Percentiles rank a stretch among this genome's conserved stretches.
Conservation (phyloP, 306 rosid species). For the Astragalus membranaceus region DNA sequence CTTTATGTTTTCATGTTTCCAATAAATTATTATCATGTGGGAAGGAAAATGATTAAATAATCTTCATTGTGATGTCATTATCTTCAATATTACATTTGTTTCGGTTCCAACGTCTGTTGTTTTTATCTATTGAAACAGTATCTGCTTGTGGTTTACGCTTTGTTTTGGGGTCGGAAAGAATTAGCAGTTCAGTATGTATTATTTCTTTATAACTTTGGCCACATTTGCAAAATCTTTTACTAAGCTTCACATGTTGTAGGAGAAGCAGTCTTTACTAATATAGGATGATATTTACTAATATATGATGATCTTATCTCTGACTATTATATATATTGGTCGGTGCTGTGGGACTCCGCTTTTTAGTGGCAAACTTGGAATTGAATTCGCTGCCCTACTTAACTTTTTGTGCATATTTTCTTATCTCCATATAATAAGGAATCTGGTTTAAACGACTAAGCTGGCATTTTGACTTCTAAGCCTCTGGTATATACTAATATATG, state of each 20-base stretch:
- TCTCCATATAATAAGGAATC: conserved; percentile 29
- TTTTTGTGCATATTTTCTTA: not conserved
- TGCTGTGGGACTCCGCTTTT: not conserved
- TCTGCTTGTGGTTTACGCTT: not conserved
- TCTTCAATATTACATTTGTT: conserved; percentile 3
- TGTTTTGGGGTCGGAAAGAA: not conserved
- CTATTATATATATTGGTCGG: conserved; percentile 22
- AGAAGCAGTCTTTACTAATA: no score
- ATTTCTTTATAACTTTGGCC: not conserved
- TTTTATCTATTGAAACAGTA: not conserved
- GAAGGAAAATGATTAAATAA: not conserved
- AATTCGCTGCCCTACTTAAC: conserved; percentile 7
- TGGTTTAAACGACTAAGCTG: conserved; percentile 1
- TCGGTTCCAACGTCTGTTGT: conserved; percentile 7
- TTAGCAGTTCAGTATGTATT: not conserved
- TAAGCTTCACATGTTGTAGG: not conserved
- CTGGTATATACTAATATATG: not conserved
- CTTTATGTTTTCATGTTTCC: not conserved
- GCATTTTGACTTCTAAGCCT: not conserved
- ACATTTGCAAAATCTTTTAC: not conserved
- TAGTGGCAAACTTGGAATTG: conserved; percentile 7
- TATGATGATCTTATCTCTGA: not conserved
- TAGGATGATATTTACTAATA: no score
- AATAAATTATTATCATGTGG: not conserved
- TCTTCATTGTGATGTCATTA: not conserved